Percentiles rank a stretch among this genome's conserved stretches.
Evolutionary conservation across 2,329 filamentous ascomycete genomes (phyloP).

Genomic region (Ascochyta rabiei): DNA sequence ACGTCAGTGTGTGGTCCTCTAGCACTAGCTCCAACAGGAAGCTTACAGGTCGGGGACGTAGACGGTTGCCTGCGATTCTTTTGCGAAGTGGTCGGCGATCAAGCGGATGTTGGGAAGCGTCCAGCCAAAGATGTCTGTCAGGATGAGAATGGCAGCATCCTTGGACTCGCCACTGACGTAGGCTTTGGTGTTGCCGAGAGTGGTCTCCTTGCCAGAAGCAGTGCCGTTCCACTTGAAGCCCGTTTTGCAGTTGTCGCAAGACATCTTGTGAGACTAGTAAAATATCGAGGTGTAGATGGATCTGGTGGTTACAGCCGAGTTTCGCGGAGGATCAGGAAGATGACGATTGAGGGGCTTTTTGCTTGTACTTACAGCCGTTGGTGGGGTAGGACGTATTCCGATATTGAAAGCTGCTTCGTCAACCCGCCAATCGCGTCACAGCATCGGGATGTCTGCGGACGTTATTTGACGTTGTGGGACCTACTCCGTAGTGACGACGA

Average conservation of each 20-base stretch:
- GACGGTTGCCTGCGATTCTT: slow-evolving; percentile 52
- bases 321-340: not conserved
- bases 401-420: slow-evolving; percentile 3
- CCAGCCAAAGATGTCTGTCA: slow-evolving; percentile 56
- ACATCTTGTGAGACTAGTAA: slow-evolving; percentile 26
- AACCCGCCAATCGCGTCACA: slow-evolving; percentile 5
- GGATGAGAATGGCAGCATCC: slow-evolving; percentile 55
- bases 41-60: slow-evolving; percentile 55
- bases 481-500: slow-evolving; percentile 6
- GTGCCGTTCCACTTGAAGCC: slow-evolving; percentile 51
- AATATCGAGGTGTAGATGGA: no score
- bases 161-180: slow-evolving; percentile 53
- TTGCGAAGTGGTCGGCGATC: slow-evolving; percentile 56
- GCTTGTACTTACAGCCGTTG: slow-evolving; percentile 2
- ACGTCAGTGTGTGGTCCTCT: not conserved
- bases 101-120: slow-evolving; percentile 55
- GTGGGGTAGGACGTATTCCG: slow-evolving; percentile 12
- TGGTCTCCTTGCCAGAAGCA: slow-evolving; percentile 47
- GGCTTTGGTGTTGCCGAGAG: slow-evolving; percentile 46
- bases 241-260: slow-evolving; percentile 44
- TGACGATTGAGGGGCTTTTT: slow-evolving; percentile 1
- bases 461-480: slow-evolving; percentile 5
- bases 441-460: not conserved
- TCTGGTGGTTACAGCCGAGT: not conserved
- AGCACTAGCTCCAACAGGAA: not conserved